Evolutionary conservation across 2,329 filamentous ascomycete genomes (phyloP).

Genomic region (Gnomoniopsis smithogilvyi): DNA sequence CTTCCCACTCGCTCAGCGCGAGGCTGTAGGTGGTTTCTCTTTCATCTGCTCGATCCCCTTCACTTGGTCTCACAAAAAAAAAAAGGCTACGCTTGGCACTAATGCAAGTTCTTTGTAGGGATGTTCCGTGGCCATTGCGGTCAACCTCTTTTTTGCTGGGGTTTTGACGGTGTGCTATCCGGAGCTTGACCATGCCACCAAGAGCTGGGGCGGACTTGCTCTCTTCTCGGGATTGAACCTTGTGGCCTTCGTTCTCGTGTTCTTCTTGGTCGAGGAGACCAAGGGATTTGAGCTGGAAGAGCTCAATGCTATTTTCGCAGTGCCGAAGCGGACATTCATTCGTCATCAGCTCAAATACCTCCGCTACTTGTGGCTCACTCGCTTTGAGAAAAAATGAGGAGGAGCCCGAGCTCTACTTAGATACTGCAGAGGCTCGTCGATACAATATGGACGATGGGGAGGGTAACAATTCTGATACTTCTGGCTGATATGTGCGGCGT

Average conservation of each 20-base stretch:
- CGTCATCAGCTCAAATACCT: slow-evolving; percentile 28
- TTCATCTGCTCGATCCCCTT: not conserved
- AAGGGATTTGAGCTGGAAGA: slow-evolving; percentile 38
- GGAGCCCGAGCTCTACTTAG: slow-evolving; percentile 11
- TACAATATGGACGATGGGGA: not conserved
- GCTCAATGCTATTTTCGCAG: slow-evolving; percentile 37
- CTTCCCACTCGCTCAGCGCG: slow-evolving; percentile 46
- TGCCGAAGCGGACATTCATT: slow-evolving; percentile 35
- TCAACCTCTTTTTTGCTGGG: slow-evolving; percentile 45
- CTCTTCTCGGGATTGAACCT: slow-evolving; percentile 46
- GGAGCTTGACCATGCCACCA: slow-evolving; percentile 25
- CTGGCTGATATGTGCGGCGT: no score
- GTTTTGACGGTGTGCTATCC: slow-evolving; percentile 41
- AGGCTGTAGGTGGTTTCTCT: slow-evolving; percentile 29
- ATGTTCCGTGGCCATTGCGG: slow-evolving; percentile 43
- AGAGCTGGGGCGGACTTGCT: slow-evolving; percentile 33
- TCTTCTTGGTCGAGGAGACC: slow-evolving; percentile 42
- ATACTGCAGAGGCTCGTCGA: slow-evolving; percentile 2
- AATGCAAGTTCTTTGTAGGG: slow-evolving; percentile 25
- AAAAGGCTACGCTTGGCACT: no score
- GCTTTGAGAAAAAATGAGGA: slow-evolving; percentile 1
- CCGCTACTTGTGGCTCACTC: slow-evolving; percentile 5
- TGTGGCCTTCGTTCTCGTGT: slow-evolving; percentile 42
- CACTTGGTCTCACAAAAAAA: no score
- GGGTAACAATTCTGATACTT: not conserved